Conservation (phyloP, 345 rosid genomes). For the Syzygium grande region DNA sequence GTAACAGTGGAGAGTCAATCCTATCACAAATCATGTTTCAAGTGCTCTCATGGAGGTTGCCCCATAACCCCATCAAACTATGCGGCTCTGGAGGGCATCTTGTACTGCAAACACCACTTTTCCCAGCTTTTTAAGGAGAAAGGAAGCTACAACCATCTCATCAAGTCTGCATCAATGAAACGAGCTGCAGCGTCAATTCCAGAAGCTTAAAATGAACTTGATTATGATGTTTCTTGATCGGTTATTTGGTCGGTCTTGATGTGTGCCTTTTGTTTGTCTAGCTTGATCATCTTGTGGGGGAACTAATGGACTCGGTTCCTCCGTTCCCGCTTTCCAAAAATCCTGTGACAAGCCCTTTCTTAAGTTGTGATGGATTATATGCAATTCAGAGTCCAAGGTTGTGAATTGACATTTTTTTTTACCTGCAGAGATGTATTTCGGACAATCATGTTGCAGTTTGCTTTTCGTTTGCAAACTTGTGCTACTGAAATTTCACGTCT, state of each 20-base stretch:
- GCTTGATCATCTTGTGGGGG: not conserved
- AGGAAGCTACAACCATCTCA: constrained; percentile 91
- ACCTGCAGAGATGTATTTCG: not conserved
- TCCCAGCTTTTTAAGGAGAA: constrained; percentile 98
- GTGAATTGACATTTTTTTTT: not conserved
- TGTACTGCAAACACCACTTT: constrained; percentile 96
- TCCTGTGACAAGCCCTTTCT: not conserved
- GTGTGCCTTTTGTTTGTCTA: not conserved
- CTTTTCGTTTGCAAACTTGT: not conserved
- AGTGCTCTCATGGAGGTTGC: constrained; percentile 96
- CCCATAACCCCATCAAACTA: constrained; percentile 84
- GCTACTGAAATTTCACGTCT: not conserved
- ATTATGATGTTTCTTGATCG: not conserved
- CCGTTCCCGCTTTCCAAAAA: not conserved
- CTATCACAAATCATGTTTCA: constrained; percentile 94
- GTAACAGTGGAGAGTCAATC: constrained; percentile 84
- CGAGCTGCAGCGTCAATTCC: constrained; percentile 61
- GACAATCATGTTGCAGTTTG: not conserved
- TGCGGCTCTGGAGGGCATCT: constrained; percentile 92
- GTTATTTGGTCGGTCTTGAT: not conserved
- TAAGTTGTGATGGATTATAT: not conserved
- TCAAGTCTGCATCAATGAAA: constrained; percentile 76
- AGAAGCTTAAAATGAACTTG: constrained; percentile 34
- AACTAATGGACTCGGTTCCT: not conserved
- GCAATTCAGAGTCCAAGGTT: not conserved